These are phyloP conservation scores for Nelumbo lutea DNA, from an alignment of 164 flowering plant species.

Conservation along the genomic window DNA sequence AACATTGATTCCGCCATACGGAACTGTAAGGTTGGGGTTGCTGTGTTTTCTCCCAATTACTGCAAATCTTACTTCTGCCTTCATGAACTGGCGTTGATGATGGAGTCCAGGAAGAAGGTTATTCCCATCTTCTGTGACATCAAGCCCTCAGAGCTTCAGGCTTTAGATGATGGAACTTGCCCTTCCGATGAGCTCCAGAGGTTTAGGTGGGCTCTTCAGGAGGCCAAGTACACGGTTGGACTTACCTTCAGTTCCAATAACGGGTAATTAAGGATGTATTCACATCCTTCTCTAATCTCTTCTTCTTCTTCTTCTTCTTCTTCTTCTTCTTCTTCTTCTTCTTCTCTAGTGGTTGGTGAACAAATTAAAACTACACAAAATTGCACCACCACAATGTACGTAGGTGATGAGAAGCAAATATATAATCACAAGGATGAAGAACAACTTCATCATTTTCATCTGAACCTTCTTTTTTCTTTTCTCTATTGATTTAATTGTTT, in stretches of 20 bases:
- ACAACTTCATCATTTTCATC: too few relatives aligned
- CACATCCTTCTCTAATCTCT: background rate
- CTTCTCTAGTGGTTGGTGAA: too few relatives aligned
- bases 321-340: background rate
- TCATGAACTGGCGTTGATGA: constrained; percentile 44
- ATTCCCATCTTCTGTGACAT: constrained; percentile 54
- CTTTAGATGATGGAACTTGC: constrained; percentile 21
- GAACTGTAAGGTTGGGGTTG: constrained; percentile 37
- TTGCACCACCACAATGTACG: too few relatives aligned
- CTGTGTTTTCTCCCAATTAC: constrained; percentile 54
- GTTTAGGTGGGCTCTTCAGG: constrained; percentile 42
- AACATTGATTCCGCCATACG: constrained; percentile 34
- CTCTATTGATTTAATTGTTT: too few relatives aligned
- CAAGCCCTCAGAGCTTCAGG: constrained; percentile 53
- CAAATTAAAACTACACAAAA: too few relatives aligned
- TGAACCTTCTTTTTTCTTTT: too few relatives aligned
- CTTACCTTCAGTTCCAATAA: constrained; percentile 39
- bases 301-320: background rate
- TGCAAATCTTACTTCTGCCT: constrained; percentile 56
- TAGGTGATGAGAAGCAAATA: too few relatives aligned
- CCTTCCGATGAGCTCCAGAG: constrained; percentile 24
- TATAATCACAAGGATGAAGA: too few relatives aligned
- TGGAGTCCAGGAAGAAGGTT: constrained; percentile 43
- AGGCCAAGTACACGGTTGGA: constrained; percentile 54
- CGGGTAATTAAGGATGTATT: constrained; percentile 32